Percentiles rank a stretch among this genome's conserved stretches.
Conservation (phyloP, 345 rosid genomes). For the Gossypium anomalum region DNA sequence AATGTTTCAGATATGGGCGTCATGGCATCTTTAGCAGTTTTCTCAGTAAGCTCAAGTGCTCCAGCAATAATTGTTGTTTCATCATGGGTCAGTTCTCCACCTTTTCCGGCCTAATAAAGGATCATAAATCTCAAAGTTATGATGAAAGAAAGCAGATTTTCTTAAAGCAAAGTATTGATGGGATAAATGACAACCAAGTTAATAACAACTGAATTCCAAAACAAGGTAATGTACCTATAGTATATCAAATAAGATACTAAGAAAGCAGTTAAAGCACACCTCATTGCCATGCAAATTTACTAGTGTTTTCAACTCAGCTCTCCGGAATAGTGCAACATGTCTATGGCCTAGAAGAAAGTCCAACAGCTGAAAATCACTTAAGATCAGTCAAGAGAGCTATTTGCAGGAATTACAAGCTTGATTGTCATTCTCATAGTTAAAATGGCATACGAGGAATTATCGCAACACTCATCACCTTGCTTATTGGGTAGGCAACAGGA, state of each 20-base stretch:
- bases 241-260: not conserved
- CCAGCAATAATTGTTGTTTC: conserved; percentile 99
- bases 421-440: conserved; percentile 6
- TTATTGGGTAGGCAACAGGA: conserved; percentile 93
- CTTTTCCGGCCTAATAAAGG: conserved; percentile 82
- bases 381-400: not conserved
- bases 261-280: conserved; percentile 37
- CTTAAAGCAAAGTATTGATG: not conserved
- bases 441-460: not conserved
- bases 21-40: conserved; percentile 89
- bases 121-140: conserved; percentile 5
- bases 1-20: conserved; percentile 78
- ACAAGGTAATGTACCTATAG: not conserved
- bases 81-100: conserved; percentile 95
- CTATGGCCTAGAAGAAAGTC: conserved; percentile 84
- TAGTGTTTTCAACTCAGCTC: conserved; percentile 99
- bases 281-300: conserved; percentile 91
- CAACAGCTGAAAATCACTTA: conserved; percentile 48
- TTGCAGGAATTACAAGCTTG: conserved; percentile 1
- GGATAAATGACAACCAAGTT: not conserved
- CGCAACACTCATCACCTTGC: conserved; percentile 58
- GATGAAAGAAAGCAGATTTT: not conserved
- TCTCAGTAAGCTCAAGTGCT: conserved; percentile 89
- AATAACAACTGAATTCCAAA: not conserved
- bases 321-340: conserved; percentile 86